Conservation (phyloP, 2,329 filamentous ascomycete species). For the Zymoseptoria crescenta region DNA sequence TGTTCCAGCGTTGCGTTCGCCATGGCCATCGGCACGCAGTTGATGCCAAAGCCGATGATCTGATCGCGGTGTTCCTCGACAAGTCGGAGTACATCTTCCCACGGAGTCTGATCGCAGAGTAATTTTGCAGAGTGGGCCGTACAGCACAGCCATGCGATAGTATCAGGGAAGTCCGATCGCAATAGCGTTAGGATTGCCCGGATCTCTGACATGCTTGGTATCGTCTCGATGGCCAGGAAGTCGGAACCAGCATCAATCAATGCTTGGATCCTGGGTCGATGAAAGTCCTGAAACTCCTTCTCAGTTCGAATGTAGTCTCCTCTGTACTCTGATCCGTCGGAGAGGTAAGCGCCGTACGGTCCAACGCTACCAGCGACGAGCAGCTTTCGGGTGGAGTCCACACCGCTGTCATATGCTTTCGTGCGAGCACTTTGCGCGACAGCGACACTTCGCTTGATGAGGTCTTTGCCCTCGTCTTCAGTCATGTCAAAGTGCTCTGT, state of each 20-base stretch:
- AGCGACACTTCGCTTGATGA: constrained; percentile 36
- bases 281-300: constrained; percentile 35
- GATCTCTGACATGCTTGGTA: constrained; percentile 36
- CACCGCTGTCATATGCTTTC: constrained; percentile 21
- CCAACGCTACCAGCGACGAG: constrained; percentile 41
- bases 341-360: constrained; percentile 41
- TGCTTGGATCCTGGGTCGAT: constrained; percentile 36
- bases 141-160: constrained; percentile 36
- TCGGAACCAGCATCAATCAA: constrained; percentile 37
- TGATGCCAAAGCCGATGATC: constrained; percentile 39
- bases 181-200: constrained; percentile 35
- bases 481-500: constrained; percentile 30
- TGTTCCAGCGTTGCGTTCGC: constrained; percentile 29
- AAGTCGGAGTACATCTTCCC: constrained; percentile 27
- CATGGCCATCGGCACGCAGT: constrained; percentile 35
- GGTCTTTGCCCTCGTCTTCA: constrained; percentile 27
- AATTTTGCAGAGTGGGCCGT: constrained; percentile 32
- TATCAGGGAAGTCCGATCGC: constrained; percentile 29
- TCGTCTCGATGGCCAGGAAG: constrained; percentile 40
- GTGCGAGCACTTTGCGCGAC: constrained; percentile 34
- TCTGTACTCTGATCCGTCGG: constrained; percentile 40
- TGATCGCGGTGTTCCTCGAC: constrained; percentile 24
- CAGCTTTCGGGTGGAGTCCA: constrained; percentile 12
- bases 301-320: constrained; percentile 33
- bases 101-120: constrained; percentile 37